Percentiles rank a stretch among this genome's conserved stretches.
Conservation (phyloP, 768 basidiomycete species). For the Amyloporia xantha region DNA sequence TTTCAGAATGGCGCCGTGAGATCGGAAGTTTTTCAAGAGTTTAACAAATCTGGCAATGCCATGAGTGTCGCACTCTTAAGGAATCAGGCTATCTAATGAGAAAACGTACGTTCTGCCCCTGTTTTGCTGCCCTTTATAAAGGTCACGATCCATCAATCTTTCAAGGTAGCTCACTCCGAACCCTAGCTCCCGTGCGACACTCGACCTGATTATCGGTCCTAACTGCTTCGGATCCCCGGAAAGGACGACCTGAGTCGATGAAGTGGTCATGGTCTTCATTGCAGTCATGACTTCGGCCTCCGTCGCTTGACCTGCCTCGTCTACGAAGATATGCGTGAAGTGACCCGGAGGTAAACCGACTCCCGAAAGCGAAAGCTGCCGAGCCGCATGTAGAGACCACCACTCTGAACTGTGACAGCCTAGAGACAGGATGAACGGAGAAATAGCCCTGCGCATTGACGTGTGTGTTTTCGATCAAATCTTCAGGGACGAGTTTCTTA, state of each 20-base stretch:
- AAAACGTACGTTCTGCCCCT: constrained; percentile 16
- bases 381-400: constrained; percentile 65
- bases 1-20: constrained; percentile 50
- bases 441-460: constrained; percentile 33
- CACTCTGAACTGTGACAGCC: constrained; percentile 39
- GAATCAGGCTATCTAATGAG: neutral
- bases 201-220: constrained; percentile 59
- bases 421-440: constrained; percentile 37
- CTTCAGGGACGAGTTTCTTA: constrained; percentile 29
- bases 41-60: constrained; percentile 45
- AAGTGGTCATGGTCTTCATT: constrained; percentile 53
- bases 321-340: constrained; percentile 62
- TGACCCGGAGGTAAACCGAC: constrained; percentile 55
- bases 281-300: constrained; percentile 61
- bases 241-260: constrained; percentile 49
- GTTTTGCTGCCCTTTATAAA: constrained; percentile 11
- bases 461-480: constrained; percentile 32
- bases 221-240: constrained; percentile 70
- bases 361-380: constrained; percentile 43
- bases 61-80: neutral
- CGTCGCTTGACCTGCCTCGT: constrained; percentile 68
- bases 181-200: constrained; percentile 48
- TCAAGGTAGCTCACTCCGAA: constrained; percentile 57
- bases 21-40: constrained; percentile 59
- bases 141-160: constrained; percentile 37